Conservation (phyloP, 352 stramenopile species). For the Thalassiosira delicatula region DNA sequence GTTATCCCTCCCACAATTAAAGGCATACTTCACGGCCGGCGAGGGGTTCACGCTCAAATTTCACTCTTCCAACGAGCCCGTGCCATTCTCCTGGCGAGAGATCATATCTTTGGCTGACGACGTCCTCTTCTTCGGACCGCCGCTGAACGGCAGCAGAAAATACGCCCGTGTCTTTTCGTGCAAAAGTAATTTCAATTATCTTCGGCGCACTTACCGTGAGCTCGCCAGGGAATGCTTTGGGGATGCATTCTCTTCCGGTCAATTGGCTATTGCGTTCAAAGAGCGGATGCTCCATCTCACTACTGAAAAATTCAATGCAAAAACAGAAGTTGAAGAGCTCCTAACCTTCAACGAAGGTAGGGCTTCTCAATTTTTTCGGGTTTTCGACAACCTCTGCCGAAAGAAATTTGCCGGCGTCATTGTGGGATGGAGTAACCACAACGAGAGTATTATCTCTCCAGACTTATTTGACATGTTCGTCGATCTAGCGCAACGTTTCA, state of each 20-base stretch:
- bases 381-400: background rate
- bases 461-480: background rate
- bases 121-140: constrained; percentile 11
- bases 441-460: background rate
- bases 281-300: background rate
- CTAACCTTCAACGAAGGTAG: background rate
- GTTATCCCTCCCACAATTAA: too few species aligned
- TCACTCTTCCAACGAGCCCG: background rate
- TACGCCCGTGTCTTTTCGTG: background rate
- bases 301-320: background rate
- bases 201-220: background rate
- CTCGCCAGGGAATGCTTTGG: background rate
- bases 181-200: background rate
- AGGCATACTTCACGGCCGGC: too few species aligned
- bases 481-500: background rate
- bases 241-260: background rate
- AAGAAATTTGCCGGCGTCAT: background rate
- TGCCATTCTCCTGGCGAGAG: background rate
- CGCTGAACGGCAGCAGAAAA: background rate
- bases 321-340: background rate
- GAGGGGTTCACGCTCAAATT: background rate
- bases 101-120: background rate
- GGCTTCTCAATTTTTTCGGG: background rate
- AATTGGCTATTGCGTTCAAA: background rate
- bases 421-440: background rate